Evolutionary conservation across 345 rosid genomes (phyloP), one percentile per base, ranked within the genome.

Genomic region (Salix udensis): DNA sequence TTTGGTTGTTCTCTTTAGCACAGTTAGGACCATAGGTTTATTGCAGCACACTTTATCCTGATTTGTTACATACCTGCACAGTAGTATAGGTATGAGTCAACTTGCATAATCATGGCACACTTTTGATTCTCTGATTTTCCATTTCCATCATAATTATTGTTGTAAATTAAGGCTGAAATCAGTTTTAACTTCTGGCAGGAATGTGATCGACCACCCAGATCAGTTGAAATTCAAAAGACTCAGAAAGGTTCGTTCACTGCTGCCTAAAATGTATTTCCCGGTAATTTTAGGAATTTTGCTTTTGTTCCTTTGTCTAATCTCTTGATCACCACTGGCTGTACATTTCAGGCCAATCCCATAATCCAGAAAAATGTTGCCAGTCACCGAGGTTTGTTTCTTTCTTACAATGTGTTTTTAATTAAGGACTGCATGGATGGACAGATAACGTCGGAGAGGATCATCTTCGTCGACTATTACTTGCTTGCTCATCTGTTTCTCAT

Each of bases 181-280:
- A 6, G 71, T 72, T 65, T 24, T 68, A 46, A 75, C 65, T 71
- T 34, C 39, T 79, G 72, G 55, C 86, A 93, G 98, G 86, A 96
- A 96, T 75, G 88, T 86, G 77, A 93, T 91, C 61, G 91, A 91
- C 71, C 92, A 92, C 82, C 98, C 99, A 11, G 69, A 85, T 70
- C 91, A 96, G 76, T 75, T 78, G 75, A 96, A 92, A 79, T 92
- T 85, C 79, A 93, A 79, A 79, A 91, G 86, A 82, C 89, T 93
- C 42, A 88, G 97, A 62, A 96, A 89, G 99, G 98, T 93, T 77
- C 52, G 66, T 34, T 28, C 26, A 21, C 39, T 21, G 31, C 39
- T 69, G 55, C 37, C 40, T 62, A 52, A 67, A 3, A 5, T 36
- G 42, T 23, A 65, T 53, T 68, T 66, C 23, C 67, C 39, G 6